phyloP scores from a whole-genome alignment of 345 rosid genomes.

The Cardamine occulta region DNA sequence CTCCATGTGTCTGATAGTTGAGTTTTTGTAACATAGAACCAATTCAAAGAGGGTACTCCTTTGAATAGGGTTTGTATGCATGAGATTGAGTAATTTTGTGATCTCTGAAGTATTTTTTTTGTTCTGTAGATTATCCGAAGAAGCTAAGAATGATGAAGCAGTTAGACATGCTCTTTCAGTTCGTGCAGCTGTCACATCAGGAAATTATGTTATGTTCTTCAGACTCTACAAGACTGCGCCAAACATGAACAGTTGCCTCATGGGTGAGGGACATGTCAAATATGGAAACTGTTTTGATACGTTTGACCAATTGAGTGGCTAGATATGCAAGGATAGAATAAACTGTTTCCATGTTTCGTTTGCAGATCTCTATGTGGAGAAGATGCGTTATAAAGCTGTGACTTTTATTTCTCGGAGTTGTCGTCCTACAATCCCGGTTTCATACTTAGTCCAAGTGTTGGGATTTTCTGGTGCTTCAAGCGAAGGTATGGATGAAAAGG shows the following conservation, averaged over 20 bases:
- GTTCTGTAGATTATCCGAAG: constrained; percentile 67
- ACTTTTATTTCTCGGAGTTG: constrained; percentile 81
- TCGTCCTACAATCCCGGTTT: constrained; percentile 87
- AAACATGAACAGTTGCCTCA: constrained; percentile 80
- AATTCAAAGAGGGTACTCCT: constrained; percentile 25
- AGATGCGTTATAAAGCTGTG: constrained; percentile 94
- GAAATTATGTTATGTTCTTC: constrained; percentile 88
- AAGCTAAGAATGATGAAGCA: constrained; percentile 72
- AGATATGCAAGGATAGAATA: not conserved
- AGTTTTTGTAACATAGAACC: constrained; percentile 18
- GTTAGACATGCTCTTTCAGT: constrained; percentile 96
- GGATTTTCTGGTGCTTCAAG: constrained; percentile 57
- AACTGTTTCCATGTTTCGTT: constrained; percentile 9
- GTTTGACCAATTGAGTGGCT: constrained; percentile 14
- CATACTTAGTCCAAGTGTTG: constrained; percentile 71
- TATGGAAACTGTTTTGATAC: constrained; percentile 18
- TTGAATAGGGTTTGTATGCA: constrained; percentile 16
- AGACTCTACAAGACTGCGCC: constrained; percentile 87
- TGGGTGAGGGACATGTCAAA: constrained; percentile 66
- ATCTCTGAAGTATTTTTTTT: not conserved
- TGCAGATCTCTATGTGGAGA: constrained; percentile 90
- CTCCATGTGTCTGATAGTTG: constrained; percentile 11
- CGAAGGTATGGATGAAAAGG: constrained; percentile 65
- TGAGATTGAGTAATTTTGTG: constrained; percentile 18
- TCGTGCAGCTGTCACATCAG: constrained; percentile 91